Conservation (phyloP, 1,284 basidiomycete genomes). For the Moesziomyces sp. region DNA sequence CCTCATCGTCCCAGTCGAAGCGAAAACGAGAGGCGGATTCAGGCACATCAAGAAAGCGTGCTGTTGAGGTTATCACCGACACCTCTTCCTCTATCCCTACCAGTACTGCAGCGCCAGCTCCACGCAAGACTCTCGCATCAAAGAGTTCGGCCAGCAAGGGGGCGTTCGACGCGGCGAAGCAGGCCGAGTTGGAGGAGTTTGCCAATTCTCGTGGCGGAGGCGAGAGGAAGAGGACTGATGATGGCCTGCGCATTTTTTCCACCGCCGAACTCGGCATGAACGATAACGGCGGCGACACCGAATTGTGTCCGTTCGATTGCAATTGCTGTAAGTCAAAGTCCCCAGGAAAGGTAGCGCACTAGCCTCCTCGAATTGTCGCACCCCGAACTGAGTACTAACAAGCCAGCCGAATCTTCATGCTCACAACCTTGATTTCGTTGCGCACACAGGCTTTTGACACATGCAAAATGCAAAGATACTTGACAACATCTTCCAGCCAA, state of each 20-base stretch:
- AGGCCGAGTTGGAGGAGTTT: slow-evolving; percentile 20
- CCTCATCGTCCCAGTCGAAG: neutral
- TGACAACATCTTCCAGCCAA: no score
- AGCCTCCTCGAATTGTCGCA: no score
- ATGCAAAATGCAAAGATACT: no score
- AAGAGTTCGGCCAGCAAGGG: no score
- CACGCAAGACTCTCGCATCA: no score
- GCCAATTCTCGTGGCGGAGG: slow-evolving; percentile 18
- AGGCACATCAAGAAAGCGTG: neutral
- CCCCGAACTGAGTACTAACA: no score
- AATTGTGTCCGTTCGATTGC: slow-evolving; percentile 40
- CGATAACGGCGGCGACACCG: slow-evolving; percentile 22
- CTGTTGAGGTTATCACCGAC: slow-evolving; percentile 19
- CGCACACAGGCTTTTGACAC: no score
- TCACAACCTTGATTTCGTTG: no score
- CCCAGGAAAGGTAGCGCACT: neutral
- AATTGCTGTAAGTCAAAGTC: slow-evolving; percentile 24
- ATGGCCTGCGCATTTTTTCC: slow-evolving; percentile 35
- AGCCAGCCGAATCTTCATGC: no score
- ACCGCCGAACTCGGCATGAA: slow-evolving; percentile 12
- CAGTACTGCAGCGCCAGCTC: no score
- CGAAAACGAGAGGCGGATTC: neutral
- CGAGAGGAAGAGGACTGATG: slow-evolving; percentile 18
- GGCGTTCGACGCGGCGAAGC: neutral
- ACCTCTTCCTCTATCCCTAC: slow-evolving; percentile 9